A percentile compares a stretch with the other conserved stretches of the same genome.
phyloP scores from a whole-genome alignment of 179 eudicot genomes.

The Carnegiea gigantea region DNA sequence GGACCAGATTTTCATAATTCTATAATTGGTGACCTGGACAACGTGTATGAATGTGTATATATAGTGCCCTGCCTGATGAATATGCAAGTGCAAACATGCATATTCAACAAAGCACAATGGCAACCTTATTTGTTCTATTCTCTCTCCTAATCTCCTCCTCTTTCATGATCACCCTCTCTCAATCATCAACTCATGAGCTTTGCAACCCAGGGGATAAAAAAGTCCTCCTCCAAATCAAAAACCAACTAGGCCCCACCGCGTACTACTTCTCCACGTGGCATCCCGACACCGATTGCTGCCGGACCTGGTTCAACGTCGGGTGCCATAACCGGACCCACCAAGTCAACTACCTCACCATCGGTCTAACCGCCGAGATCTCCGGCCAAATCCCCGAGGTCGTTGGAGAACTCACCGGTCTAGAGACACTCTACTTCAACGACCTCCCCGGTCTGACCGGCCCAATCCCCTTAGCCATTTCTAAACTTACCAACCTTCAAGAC shows the following conservation, averaged over 20 bases:
- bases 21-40: no score
- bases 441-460: conserved; percentile 36
- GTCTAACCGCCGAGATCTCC: conserved; percentile 22
- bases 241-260: conserved; percentile 39
- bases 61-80: no score
- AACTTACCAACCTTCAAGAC: conserved; percentile 32
- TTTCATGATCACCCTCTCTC: conserved; percentile 13
- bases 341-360: conserved; percentile 31
- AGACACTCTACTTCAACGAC: conserved; percentile 29
- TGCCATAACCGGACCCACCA: conserved; percentile 40
- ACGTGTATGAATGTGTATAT: no score
- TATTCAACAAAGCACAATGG: background rate
- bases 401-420: conserved; percentile 38
- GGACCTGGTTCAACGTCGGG: conserved; percentile 37
- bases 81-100: no score
- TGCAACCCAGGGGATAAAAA: conserved; percentile 55
- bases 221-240: conserved; percentile 51
- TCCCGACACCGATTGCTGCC: conserved; percentile 35
- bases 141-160: conserved; percentile 22
- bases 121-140: conserved; percentile 1
- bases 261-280: conserved; percentile 30
- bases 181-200: conserved; percentile 11
- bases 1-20: no score
- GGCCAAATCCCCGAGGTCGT: conserved; percentile 39
- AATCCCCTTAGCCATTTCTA: conserved; percentile 39